These are phyloP conservation scores for Adansonia madagascariensis DNA, from an alignment of 441 rosid genomes.

Conservation along the genomic window DNA sequence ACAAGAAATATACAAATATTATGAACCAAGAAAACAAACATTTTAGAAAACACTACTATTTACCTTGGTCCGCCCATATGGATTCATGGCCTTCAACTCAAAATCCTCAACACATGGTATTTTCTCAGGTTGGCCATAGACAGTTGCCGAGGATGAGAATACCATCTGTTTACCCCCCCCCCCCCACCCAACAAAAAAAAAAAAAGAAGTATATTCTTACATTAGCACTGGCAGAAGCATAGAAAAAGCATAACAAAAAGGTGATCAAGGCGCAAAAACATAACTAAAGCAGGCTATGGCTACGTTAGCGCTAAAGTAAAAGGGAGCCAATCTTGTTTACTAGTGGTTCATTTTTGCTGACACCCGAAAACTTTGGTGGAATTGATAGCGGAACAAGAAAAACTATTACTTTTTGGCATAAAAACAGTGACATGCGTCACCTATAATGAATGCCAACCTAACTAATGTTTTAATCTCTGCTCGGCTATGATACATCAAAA, in stretches of 20 bases:
- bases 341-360: neutral
- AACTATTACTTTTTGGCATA: neutral
- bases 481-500: neutral
- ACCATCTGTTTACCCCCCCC: conserved; percentile 46
- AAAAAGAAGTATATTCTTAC: neutral
- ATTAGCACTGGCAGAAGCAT: neutral
- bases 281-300: neutral
- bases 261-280: neutral
- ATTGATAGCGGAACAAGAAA: neutral
- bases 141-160: conserved; percentile 81
- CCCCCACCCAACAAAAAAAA: neutral
- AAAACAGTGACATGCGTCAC: neutral
- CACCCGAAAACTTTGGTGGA: neutral
- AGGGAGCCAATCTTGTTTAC: neutral
- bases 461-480: neutral
- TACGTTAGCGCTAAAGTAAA: neutral
- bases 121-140: conserved; percentile 73
- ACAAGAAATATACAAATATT: neutral
- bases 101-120: conserved; percentile 70
- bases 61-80: conserved; percentile 79
- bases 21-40: conserved; percentile 6
- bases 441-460: neutral
- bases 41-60: neutral
- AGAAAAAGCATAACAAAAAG: neutral
- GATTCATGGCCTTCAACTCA: conserved; percentile 65